Conservation (phyloP, 1,139 yeast species). For the Scheffersomyces illinoinensis region DNA sequence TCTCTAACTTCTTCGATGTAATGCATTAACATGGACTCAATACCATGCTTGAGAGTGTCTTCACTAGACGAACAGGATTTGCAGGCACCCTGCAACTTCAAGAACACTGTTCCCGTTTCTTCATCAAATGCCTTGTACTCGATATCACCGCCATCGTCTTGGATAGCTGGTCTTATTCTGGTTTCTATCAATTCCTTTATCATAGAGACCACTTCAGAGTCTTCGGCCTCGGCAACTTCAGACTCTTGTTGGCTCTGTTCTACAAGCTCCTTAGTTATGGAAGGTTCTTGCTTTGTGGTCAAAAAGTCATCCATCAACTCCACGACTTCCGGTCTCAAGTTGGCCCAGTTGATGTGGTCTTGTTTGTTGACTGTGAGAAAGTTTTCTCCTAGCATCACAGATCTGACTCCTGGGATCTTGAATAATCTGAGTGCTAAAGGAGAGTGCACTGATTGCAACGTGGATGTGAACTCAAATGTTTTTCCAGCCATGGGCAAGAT, state of each 20-base stretch:
- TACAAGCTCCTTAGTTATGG: constrained; percentile 49
- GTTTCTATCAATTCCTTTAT: constrained; percentile 62
- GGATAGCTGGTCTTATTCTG: constrained; percentile 64
- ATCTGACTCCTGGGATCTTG: constrained; percentile 79
- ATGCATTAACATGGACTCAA: constrained; percentile 81
- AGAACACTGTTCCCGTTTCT: constrained; percentile 66
- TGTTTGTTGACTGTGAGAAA: constrained; percentile 49
- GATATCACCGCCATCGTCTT: constrained; percentile 84
- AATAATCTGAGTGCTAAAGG: constrained; percentile 82
- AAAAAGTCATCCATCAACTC: constrained; percentile 41
- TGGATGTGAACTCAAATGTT: constrained; percentile 64
- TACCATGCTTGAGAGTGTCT: constrained; percentile 78
- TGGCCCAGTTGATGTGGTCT: constrained; percentile 49
- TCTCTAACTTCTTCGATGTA: constrained; percentile 80
- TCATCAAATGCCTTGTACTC: constrained; percentile 72
- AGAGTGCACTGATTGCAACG: constrained; percentile 72
- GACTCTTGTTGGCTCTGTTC: constrained; percentile 41
- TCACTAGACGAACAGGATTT: constrained; percentile 75
- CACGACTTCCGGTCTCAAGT: constrained; percentile 46
- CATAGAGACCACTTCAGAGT: constrained; percentile 55
- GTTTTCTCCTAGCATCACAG: constrained; percentile 82
- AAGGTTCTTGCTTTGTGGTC: constrained; percentile 44
- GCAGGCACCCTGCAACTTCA: constrained; percentile 82
- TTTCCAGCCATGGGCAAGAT: constrained; percentile 67
- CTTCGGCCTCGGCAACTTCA: constrained; percentile 37